Evolutionary conservation across 257 asterid species (phyloP), one percentile per base, ranked within the genome.

Genomic region (Avicennia marina): DNA sequence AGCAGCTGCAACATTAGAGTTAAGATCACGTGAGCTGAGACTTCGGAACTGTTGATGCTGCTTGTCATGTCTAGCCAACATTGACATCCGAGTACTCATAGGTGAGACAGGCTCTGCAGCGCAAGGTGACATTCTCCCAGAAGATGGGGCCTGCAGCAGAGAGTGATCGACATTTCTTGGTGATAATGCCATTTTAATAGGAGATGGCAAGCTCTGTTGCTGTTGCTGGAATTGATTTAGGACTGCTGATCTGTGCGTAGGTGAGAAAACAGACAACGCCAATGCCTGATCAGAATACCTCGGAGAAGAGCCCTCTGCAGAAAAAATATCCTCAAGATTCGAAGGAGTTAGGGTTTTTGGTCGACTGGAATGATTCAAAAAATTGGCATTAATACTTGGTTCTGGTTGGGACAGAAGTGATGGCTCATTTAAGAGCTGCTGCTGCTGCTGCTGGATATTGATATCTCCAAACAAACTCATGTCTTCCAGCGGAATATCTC

Each of bases 101-200:
- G 97, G 95, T 16, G 97, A 83, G 51, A 77, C 65, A 18, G 89
- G 87, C 55, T 85, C 97, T 67, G 76, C 73, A n/a, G n/a, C n/a
- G n/a, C n/a, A n/a, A 17, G 95, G 94, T 4, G 95, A 83, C 88
- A 80, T 84, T 71, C 80, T 80, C 47, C 91, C 91, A 0, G 90
- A 67, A 16, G n/a, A n/a, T n/a, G 85, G 75, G 27, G 72, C 70
- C 73, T 82, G 91, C 72, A 76, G 24, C 1, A 74, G 66, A 24
- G 87, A 50, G 67, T 81, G 84, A 60, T 87, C 94, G 6, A 59
- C 60, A 20, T 60, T 80, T 57, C 83, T 76, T 16, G 83, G 85
- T 3, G 89, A 74, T 53, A 78, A 85, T 0, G 66, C 68, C 5
- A 85, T 73, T 40, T 83, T 81, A 16, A 82, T 72, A 27, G 96